phyloP scores from a whole-genome alignment of 352 stramenopile genomes.

The Phytophthora fragariaefolia region DNA sequence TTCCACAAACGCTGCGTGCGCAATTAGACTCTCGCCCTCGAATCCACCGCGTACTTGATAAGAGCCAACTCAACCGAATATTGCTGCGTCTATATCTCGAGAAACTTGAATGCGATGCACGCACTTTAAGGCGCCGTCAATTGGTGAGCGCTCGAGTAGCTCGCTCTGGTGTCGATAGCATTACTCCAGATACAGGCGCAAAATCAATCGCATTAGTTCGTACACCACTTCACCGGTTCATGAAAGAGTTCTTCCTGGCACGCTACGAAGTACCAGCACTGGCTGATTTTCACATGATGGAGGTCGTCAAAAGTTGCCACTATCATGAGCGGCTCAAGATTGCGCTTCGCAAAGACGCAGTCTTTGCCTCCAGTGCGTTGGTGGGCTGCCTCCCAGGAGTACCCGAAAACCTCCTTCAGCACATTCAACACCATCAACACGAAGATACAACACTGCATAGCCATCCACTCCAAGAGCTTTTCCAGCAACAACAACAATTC shows the following conservation, averaged over 20 bases:
- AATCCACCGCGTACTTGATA: constrained; percentile 63
- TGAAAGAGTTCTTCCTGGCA: constrained; percentile 64
- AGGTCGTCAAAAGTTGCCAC: constrained; percentile 66
- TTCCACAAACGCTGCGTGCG: constrained; percentile 54
- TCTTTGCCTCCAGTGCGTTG: constrained; percentile 20
- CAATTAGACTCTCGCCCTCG: constrained; percentile 58
- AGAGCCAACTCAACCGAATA: constrained; percentile 47
- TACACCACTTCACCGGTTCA: constrained; percentile 50
- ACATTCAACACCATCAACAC: constrained; percentile 18
- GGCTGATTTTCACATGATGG: constrained; percentile 74
- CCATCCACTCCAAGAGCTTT: constrained; percentile 14
- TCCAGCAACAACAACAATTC: constrained; percentile 27
- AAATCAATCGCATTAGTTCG: constrained; percentile 13
- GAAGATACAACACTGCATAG: not conserved
- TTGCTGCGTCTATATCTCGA: constrained; percentile 56
- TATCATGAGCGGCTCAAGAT: constrained; percentile 53
- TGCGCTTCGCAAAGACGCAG: constrained; percentile 14
- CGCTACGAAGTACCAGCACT: constrained; percentile 65
- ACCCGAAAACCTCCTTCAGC: constrained; percentile 27
- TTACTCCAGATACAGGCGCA: not conserved
- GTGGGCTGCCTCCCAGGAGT: constrained; percentile 19
- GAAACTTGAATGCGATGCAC: constrained; percentile 63
- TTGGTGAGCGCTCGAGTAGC: constrained; percentile 17
- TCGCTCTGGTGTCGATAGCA: not conserved
- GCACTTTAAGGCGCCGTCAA: constrained; percentile 26